These are phyloP conservation scores for Allantophomopsis cytisporea DNA, from an alignment of 2,329 filamentous ascomycete genomes.

Conservation along the genomic window DNA sequence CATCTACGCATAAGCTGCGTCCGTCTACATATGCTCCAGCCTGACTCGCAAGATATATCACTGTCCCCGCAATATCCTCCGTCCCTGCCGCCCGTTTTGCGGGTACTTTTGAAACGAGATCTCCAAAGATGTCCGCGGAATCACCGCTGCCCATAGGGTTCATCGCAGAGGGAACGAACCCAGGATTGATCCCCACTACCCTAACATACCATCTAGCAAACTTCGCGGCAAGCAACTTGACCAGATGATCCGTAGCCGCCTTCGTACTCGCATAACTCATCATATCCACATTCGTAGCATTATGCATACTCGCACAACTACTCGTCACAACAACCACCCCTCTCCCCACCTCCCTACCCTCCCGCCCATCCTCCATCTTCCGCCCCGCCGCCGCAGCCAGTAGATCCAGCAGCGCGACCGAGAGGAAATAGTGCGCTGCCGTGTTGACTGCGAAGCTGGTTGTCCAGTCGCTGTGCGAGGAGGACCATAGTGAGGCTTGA, in stretches of 20 bases:
- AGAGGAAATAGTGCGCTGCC: constrained; percentile 33
- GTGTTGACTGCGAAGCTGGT: constrained; percentile 32
- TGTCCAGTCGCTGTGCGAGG: constrained; percentile 25
- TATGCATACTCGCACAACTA: constrained; percentile 37
- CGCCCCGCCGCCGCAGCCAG: constrained; percentile 23
- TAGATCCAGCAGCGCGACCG: constrained; percentile 29
- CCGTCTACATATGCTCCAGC: constrained; percentile 28
- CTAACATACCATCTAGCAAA: constrained; percentile 28
- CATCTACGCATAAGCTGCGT: constrained; percentile 23
- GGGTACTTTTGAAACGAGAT: constrained; percentile 25
- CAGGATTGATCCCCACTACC: constrained; percentile 28
- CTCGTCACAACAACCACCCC: constrained; percentile 33
- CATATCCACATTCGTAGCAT: constrained; percentile 35
- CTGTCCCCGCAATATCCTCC: constrained; percentile 27
- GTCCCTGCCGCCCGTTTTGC: constrained; percentile 22
- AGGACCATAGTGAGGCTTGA: constrained; percentile 32
- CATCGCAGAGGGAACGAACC: constrained; percentile 29
- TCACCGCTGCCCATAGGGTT: constrained; percentile 23
- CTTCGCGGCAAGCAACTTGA: constrained; percentile 31
- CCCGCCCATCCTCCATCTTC: constrained; percentile 12
- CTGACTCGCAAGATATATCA: constrained; percentile 26
- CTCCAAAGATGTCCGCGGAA: constrained; percentile 24
- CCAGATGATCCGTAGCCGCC: constrained; percentile 36
- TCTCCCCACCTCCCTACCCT: constrained; percentile 23
- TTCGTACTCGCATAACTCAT: constrained; percentile 36